Base-by-base conservation (phyloP, 495 filamentous ascomycete genomes). In the Apodospora peruviana region DNA sequence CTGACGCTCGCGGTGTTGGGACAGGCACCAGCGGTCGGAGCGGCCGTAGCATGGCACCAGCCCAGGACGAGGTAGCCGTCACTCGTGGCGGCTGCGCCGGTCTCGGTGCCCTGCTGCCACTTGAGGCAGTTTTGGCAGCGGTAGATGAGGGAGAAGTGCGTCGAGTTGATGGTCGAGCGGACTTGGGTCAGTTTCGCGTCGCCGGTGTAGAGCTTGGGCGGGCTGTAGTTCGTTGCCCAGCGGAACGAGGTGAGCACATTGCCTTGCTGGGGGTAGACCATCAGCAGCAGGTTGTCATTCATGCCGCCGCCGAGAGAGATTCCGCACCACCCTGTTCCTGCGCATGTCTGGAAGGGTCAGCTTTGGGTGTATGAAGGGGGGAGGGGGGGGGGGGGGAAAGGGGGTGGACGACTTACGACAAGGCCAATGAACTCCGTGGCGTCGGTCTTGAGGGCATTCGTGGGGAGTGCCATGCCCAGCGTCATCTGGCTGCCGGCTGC, bases 91-190 rank as follows among this genome's bases (percentile, higher is more conserved):
- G 44, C 50, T 23, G 20, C 40, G 18, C 44, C 44, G 42, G 43
- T 47, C n/a, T 50, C 37, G 32, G 22, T 32, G 49, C 60, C 60
- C 17, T 60, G 58, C 24, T 55, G 65, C 78, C 81, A 86, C 3
- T 62, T 57, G 22, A 80, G 66, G 62, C 84, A 87, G 64, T 78
- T 72, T 57, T 79, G 66, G 69, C 83, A 87, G 35, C 78, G 68
- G 64, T 82, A 86, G 39, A 83, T 70, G 24, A 83, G 62, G 27
- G 71, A 72, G 61, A 73, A 87, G 60, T 74, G 62, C 9, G 70
- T 69, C 29, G 71, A 53, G 62, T 79, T 82, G 51, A 81, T 61
- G 41, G 55, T 70, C 21, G 75, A 73, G 17, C 71, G 74, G 50
- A 86, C 73, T 45, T 78, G 75, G 5, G 77, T 80, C 16, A 79